Evolutionary conservation across 1,139 yeast genomes (phyloP), one percentile per base, ranked within the genome.

Genomic region (Yamadazyma triangularis): DNA sequence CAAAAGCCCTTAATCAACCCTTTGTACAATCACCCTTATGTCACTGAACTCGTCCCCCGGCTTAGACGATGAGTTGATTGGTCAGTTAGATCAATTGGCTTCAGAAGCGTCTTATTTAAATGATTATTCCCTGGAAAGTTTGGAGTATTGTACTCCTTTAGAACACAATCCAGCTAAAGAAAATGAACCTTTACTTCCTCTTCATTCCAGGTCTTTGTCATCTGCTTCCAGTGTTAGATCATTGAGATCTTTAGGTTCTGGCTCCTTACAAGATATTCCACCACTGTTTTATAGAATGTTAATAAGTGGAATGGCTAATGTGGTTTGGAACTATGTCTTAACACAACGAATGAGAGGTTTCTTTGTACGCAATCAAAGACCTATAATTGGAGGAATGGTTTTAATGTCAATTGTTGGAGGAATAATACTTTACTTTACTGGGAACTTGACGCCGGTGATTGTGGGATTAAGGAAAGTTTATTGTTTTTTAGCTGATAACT

Each of bases 401-500:
- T 14, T 34, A 6, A 23, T 41, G 8, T 21, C 45, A n/a, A 15
- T 31, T 2, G 27, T 36, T 9, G 15, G 26, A 8, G 23, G 38
- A 13, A 19, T 38, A 23, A 30, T 28, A 6, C 34, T 47, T 13
- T 48, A 31, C 26, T 39, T 32, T 12, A 51, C 56, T 5, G 58
- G 53, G 1, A 40, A 53, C 25, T 30, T 48, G 11, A 33, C 25
- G 8, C 25, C 29, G 9, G 36, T 47, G 14, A 5, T 37, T 13
- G 7, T 27, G 1, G 35, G 36, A 15, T 15, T 33, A 4, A 42
- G 34, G 33, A 23, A 37, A 8, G 24, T 45, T 14, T 29, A 48
- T 15, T 55, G 60, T 33, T 39, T 37, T 15, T 15, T 52, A 8
- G 21, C n/a, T n/a, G n/a, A n/a, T n/a, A n/a, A n/a, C n/a, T n/a